Conservation (phyloP, 768 basidiomycete species). For the Lactarius vividus region DNA sequence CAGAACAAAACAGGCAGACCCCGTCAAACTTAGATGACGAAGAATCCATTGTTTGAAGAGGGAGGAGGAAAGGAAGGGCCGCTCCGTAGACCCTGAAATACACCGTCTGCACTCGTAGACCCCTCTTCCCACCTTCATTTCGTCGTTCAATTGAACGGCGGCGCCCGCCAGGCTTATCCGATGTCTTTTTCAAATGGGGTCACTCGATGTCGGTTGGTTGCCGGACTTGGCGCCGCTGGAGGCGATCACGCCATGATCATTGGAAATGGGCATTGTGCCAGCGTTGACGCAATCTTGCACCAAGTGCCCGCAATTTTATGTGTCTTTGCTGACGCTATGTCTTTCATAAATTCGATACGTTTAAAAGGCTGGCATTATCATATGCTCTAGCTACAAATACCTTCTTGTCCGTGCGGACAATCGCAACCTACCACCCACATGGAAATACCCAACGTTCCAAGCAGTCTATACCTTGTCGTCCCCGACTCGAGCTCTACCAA, state of each 20-base stretch:
- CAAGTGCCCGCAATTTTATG: neutral
- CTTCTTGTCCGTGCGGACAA: neutral
- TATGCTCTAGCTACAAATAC: slow-evolving; percentile 14
- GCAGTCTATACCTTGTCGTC: neutral
- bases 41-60: neutral
- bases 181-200: neutral
- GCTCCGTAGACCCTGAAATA: neutral
- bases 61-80: neutral
- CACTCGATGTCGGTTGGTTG: neutral
- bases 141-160: neutral
- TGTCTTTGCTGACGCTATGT: neutral
- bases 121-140: neutral
- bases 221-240: neutral
- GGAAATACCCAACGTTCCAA: neutral
- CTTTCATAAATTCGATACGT: neutral
- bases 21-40: neutral
- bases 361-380: neutral
- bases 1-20: neutral
- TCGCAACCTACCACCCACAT: neutral
- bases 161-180: neutral
- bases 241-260: slow-evolving; percentile 20
- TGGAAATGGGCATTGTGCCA: slow-evolving; percentile 1
- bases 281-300: slow-evolving; percentile 26
- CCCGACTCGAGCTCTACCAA: neutral
- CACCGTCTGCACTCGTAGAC: neutral